These are phyloP conservation scores for Coleophoma eucalyptorum DNA, from an alignment of 2,329 filamentous ascomycete species.

Conservation along the genomic window DNA sequence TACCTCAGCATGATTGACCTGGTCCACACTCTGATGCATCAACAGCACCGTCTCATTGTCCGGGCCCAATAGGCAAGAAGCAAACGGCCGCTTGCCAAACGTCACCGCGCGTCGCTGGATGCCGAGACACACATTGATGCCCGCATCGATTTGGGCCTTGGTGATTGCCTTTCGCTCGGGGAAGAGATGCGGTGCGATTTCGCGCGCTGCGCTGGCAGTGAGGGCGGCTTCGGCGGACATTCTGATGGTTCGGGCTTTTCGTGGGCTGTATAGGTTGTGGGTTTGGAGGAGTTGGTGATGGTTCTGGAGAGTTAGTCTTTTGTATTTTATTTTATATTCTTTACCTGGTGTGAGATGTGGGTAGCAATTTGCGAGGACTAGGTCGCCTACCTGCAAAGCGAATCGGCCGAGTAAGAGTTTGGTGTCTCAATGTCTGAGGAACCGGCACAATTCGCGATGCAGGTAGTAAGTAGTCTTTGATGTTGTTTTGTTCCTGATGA, in stretches of 20 bases:
- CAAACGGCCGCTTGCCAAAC: conserved; percentile 45
- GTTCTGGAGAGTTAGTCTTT: background rate
- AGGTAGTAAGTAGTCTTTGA: no score
- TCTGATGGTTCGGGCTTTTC: background rate
- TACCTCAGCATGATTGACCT: conserved; percentile 48
- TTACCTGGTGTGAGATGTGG: no score
- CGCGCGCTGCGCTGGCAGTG: conserved; percentile 16
- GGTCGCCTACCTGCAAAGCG: no score
- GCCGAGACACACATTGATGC: conserved; percentile 32
- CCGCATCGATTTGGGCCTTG: conserved; percentile 33
- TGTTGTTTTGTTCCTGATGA: no score
- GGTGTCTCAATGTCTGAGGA: no score
- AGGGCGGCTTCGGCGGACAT: conserved; percentile 23
- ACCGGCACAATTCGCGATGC: no score
- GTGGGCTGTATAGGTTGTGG: background rate
- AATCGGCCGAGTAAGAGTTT: no score
- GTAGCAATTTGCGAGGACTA: no score
- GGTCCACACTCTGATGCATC: conserved; percentile 45
- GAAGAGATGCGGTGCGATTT: conserved; percentile 27
- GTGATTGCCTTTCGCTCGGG: conserved; percentile 32
- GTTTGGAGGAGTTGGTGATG: background rate
- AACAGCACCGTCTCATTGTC: conserved; percentile 45
- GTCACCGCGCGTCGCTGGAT: conserved; percentile 39
- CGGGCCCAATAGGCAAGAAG: conserved; percentile 41
- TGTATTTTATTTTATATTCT: no score